Base-by-base conservation (phyloP, 768 basidiomycete genomes). In the Collybiopsis confluens region DNA sequence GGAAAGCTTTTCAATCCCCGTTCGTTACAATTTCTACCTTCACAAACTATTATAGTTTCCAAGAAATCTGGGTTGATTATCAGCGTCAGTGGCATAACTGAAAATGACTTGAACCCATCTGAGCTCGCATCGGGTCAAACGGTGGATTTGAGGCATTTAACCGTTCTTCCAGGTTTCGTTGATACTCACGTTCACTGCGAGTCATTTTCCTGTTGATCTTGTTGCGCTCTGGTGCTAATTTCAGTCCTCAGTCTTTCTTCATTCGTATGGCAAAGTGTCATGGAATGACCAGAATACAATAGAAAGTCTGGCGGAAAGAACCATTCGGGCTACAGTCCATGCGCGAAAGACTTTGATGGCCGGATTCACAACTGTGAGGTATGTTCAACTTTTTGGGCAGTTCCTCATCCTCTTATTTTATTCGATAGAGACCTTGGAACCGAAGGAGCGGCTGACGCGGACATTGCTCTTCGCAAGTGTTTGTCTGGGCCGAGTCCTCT, bases 361-460 rank as follows among this genome's bases (percentile, higher is more conserved):
- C 3, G 84, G 84, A 1, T 88, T 77, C 62, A 86, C 86, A 0
- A 73, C 80, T 7, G 82, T 85, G 13, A 70, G 82, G 85, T 83
- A 23, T 18, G 65, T 64, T 47, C 45, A 47, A 24, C 37, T 35
- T 23, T 26, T 54, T 48, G 8, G 35, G 16, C 26, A 26, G 33
- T 23, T 23, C 35, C 46, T 18, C 24, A 44, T 36, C 35, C 42
- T 47, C 37, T 55, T 41, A 36, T 21, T 10, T 28, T 40, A 11
- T 1, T 37, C 8, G 40, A n/a, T 60, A 83, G 83, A 28, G 84
- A 86, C 59, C 70, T 86, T 4, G 84, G 85, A n/a, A 85, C 84
- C 1, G 84, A 86, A 62, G 84, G 83, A 2, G 82, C 83, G 1
- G 75, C 68, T 23, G 84, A 85, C 59, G 81, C 83, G 16, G 83